These are phyloP conservation scores for Leccinum fallax DNA, from an alignment of 1,284 basidiomycete species.

Conservation along the genomic window DNA sequence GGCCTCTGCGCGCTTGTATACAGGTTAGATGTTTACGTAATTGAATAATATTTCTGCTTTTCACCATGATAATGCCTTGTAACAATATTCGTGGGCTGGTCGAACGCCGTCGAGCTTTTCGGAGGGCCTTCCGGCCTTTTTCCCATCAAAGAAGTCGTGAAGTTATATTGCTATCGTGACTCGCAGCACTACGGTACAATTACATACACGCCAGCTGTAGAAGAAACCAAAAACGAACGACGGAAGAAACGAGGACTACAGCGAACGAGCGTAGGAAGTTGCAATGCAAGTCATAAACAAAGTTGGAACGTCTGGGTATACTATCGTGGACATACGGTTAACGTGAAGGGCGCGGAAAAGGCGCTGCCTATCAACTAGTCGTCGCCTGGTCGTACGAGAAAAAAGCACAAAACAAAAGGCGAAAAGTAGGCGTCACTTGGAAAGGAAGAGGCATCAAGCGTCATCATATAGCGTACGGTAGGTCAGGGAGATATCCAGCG, in stretches of 20 bases:
- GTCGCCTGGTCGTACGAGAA: constrained; percentile 21
- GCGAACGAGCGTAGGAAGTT: constrained; percentile 26
- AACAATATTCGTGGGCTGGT: neutral
- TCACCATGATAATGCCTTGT: too few species aligned
- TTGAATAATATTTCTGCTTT: neutral
- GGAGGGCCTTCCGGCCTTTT: neutral
- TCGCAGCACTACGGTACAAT: neutral
- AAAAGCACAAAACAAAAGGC: neutral
- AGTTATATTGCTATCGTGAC: neutral
- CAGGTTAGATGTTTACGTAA: neutral
- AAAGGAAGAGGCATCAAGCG: neutral
- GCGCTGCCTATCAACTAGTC: constrained; percentile 23
- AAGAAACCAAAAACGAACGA: constrained; percentile 21
- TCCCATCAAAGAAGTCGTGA: neutral
- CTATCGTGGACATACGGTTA: constrained; percentile 18
- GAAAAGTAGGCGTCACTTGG: neutral
- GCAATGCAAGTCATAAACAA: constrained; percentile 16
- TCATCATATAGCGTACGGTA: constrained; percentile 19
- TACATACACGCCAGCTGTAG: constrained; percentile 1
- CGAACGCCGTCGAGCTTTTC: neutral
- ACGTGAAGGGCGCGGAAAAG: constrained; percentile 17
- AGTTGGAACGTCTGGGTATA: constrained; percentile 25
- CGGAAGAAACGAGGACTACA: constrained; percentile 14
- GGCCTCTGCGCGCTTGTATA: too few species aligned
- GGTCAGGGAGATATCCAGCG: constrained; percentile 32